A percentile compares a stretch with the other conserved stretches of the same genome.
Conservation (phyloP, 1,284 basidiomycete genomes). For the Malassezia equina region DNA sequence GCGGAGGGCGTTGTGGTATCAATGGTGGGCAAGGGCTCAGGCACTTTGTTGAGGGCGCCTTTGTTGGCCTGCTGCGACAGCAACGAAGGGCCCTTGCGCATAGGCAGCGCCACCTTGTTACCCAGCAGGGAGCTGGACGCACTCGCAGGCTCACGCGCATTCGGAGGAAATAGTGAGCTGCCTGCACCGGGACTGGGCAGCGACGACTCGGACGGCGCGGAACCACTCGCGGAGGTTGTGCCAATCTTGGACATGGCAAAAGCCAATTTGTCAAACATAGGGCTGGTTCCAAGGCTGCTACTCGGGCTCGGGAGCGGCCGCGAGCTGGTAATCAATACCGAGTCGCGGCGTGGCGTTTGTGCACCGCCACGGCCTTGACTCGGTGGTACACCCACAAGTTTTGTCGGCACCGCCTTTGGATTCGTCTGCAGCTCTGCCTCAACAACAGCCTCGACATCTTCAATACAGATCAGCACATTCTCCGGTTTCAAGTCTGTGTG, state of each 20-base stretch:
- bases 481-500: conserved; percentile 80
- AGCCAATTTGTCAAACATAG: conserved; percentile 78
- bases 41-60: neutral
- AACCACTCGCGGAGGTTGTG: conserved; percentile 10
- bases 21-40: neutral
- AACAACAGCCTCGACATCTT: conserved; percentile 90
- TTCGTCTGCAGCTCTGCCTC: conserved; percentile 65
- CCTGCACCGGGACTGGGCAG: neutral
- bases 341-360: conserved; percentile 83
- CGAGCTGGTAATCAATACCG: conserved; percentile 79
- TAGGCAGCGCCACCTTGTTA: conserved; percentile 44
- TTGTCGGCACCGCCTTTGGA: conserved; percentile 58
- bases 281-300: conserved; percentile 63
- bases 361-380: conserved; percentile 90
- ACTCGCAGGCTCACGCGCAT: neutral
- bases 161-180: conserved; percentile 5
- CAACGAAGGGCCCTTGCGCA: conserved; percentile 61
- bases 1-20: neutral
- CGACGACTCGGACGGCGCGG: neutral
- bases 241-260: conserved; percentile 72
- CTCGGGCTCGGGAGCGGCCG: conserved; percentile 75
- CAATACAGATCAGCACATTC: conserved; percentile 93
- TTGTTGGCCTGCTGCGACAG: conserved; percentile 63
- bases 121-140: conserved; percentile 49
- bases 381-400: conserved; percentile 87